Evolutionary conservation across 805 yeast species (phyloP).

Genomic region (Candida krabiensis): DNA sequence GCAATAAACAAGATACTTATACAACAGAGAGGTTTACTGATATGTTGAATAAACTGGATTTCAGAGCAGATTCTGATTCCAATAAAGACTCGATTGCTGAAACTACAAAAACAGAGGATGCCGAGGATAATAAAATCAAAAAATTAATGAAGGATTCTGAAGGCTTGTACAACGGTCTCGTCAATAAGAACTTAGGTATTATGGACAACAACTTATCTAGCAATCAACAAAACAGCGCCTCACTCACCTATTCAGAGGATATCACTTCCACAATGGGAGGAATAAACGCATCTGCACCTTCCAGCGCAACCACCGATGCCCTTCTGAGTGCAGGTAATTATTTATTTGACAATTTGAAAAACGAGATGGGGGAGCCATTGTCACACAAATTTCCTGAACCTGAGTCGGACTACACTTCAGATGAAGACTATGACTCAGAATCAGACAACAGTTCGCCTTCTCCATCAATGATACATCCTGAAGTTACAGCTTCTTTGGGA

Average conservation of each 20-base stretch:
- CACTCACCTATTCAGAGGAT: constrained; percentile 25
- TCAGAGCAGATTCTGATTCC: too few species aligned
- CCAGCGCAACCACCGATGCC: constrained; percentile 20
- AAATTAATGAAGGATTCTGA: constrained; percentile 23
- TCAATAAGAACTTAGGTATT: constrained; percentile 11
- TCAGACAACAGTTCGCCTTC: constrained; percentile 14
- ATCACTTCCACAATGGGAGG: constrained; percentile 32
- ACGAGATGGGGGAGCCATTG: constrained; percentile 15
- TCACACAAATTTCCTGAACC: constrained; percentile 5
- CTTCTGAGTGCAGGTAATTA: constrained; percentile 26
- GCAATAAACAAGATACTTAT: constrained; percentile 30
- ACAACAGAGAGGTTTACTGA: constrained; percentile 29
- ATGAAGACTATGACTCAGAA: constrained; percentile 1
- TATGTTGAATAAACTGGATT: constrained; percentile 22
- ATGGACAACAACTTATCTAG: not conserved
- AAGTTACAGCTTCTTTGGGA: constrained; percentile 23
- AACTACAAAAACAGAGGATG: constrained; percentile 6
- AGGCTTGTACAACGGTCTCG: constrained; percentile 19
- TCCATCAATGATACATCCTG: constrained; percentile 13
- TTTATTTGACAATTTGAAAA: constrained; percentile 25
- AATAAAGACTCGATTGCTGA: not conserved
- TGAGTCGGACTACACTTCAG: constrained; percentile 17
- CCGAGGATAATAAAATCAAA: constrained; percentile 14
- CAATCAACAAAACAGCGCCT: constrained; percentile 7
- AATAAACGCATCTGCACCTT: constrained; percentile 19